Percentiles rank a stretch among this genome's conserved stretches.
These are phyloP conservation scores for Salix arbutifolia DNA, from an alignment of 345 rosid genomes.

Conservation along the genomic window DNA sequence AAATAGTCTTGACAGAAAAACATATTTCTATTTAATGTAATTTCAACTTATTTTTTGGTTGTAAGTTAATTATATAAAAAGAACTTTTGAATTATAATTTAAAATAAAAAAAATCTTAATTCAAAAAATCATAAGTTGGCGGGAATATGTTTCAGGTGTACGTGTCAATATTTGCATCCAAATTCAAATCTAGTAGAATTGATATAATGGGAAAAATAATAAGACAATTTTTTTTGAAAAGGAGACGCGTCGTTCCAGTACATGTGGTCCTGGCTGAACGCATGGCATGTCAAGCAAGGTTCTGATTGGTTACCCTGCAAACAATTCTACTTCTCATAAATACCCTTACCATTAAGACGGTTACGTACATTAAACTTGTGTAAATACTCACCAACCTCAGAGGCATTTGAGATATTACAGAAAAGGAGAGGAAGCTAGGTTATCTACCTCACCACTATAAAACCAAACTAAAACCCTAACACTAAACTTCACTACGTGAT, in stretches of 20 bases:
- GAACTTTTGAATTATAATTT: too few relatives aligned
- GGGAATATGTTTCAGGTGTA: too few relatives aligned
- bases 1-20: too few relatives aligned
- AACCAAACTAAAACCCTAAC: not conserved
- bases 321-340: not conserved
- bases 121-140: too few relatives aligned
- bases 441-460: not conserved
- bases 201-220: too few relatives aligned
- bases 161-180: too few relatives aligned
- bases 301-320: not conserved
- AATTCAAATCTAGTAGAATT: too few relatives aligned
- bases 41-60: too few relatives aligned
- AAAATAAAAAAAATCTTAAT: too few relatives aligned
- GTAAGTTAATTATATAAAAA: too few relatives aligned
- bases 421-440: not conserved
- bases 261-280: not conserved
- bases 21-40: too few relatives aligned
- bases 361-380: not conserved
- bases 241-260: not conserved
- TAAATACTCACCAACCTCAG: not conserved
- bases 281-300: not conserved
- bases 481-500: slow-evolving; percentile 48
- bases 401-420: not conserved
- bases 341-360: not conserved
- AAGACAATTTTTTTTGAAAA: too few relatives aligned